Base-by-base conservation (phyloP, 2,329 filamentous ascomycete species). In the Scopulariopsis brevicaulis region DNA sequence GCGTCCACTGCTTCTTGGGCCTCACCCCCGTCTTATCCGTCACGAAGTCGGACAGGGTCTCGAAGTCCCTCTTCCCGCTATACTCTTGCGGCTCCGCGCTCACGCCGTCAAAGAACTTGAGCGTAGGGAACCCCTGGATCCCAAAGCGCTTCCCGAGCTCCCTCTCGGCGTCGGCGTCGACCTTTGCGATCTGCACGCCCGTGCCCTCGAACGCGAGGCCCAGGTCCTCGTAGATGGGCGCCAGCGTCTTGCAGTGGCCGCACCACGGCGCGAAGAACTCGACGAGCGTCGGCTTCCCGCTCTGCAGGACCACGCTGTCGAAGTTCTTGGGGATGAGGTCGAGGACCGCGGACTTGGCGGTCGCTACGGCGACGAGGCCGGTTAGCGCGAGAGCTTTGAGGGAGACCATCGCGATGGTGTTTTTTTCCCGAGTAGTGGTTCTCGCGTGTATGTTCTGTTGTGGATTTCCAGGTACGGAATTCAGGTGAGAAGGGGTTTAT, bases 241-340 rank as follows among this genome's bases (percentile, higher is more conserved):
- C 94, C 37, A 99, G 87, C 68, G 78, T 96, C 83, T 97, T 97
- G 90, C 94, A 99, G 81, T 99, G 94, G 35, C 94, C 95, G 69
- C 94, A 99, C 94, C 94, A 99, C 25, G 93, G 92, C 37, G 94
- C 94, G 70, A 96, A 97, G 82, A 99, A 99, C 73, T 97, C 92
- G 66, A 97, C 91, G 28, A 99, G 85, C 0, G 94, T 92, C 51
- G 94, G 93, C 78, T 96, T 97, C 73, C 91, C 91, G 53, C 89
- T 93, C 71, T 95, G 84, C 60, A 96, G 80, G 63, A 96, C 90
- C 58, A 96, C 80, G 54, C 86, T 77, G 77, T 97, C 93, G 72
- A 99, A 99, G 79, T 96, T 99, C 66, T 78, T 77, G 58, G 93
- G 91, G 60, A 88, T 85, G 61, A 99, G 86, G 72, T 97, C 93